Base-by-base conservation (phyloP, 2,329 filamentous ascomycete genomes). In the Phyllosticta capitalensis region DNA sequence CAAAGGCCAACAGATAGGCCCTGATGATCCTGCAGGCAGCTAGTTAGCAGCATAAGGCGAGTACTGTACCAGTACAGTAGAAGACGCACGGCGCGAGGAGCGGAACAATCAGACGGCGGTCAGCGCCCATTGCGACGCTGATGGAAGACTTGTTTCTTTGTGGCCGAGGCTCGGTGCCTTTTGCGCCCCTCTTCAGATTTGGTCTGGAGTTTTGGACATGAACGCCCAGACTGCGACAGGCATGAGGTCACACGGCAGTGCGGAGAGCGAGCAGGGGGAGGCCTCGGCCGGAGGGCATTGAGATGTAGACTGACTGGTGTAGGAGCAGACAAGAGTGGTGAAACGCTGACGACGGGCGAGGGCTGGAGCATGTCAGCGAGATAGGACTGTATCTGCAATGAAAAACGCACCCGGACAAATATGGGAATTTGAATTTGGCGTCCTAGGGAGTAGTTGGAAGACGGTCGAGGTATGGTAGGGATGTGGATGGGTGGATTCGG, bases 1-100 rank as follows among this genome's bases (percentile, higher is more conserved):
- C 62, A 68, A 80, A 65, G 24, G 56, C 64, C 19, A 65, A 58
- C 21, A 63, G 14, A 21, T 62, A 65, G 45, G 64, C 64, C 53
- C 54, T 55, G 7, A 58, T 28, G 22, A 62, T 22, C 14, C 64
- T 65, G 50, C n/a, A 33, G 30, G 30, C 5, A 38, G 30, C 30
- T 12, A 14, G 12, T 38, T 14, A 38, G 5, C 9, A 14, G 30
- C 30, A 38, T 10, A 14, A 5, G 12, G 5, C 17, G 5, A 12
- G 30, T 10, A 12, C 30, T 9, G 30, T 38, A 38, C 30, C 30
- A 38, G 30, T 14, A 14, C 30, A n/a, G n/a, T 14, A 38, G 10
- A 14, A 38, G 30, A 38, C 30, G 30, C 30, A 38, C 30, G 30
- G 30, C 30, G 30, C 30, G 30, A 38, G 30, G 10, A 38, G 30